phyloP scores from a whole-genome alignment of 2,329 filamentous ascomycete genomes.

The Ascochyta viciae-villosae region DNA sequence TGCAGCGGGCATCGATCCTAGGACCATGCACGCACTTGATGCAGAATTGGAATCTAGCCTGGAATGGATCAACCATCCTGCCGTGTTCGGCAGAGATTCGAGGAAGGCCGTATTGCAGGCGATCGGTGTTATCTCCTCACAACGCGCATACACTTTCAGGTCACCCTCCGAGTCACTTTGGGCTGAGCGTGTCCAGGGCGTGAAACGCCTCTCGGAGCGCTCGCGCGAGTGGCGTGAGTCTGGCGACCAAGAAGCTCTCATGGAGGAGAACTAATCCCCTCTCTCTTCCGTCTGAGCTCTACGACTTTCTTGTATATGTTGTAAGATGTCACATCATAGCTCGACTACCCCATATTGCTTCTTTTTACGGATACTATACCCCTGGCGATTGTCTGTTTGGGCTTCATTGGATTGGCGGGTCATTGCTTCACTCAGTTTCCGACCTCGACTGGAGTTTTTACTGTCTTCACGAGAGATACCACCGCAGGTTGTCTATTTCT shows the following conservation, averaged over 20 bases:
- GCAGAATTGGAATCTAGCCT: constrained; percentile 87
- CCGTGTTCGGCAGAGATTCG: constrained; percentile 90
- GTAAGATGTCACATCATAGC: constrained; percentile 21
- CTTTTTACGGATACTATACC: constrained; percentile 20
- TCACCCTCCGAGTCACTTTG: constrained; percentile 89
- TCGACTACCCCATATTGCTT: constrained; percentile 16
- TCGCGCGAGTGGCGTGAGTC: constrained; percentile 93
- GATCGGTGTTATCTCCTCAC: constrained; percentile 94
- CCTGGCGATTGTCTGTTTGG: constrained; percentile 20
- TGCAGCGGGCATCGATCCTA: constrained; percentile 78
- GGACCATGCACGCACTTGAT: constrained; percentile 85
- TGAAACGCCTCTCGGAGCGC: constrained; percentile 80
- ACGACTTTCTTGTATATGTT: constrained; percentile 28
- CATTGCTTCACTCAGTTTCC: constrained; percentile 17
- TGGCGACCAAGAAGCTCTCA: constrained; percentile 71
- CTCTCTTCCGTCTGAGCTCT: constrained; percentile 11
- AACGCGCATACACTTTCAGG: constrained; percentile 91
- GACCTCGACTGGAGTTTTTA: constrained; percentile 14
- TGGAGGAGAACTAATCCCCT: constrained; percentile 55
- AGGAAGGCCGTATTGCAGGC: constrained; percentile 95
- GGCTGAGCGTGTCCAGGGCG: constrained; percentile 81
- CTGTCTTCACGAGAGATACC: constrained; percentile 28
- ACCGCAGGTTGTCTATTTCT: constrained; percentile 20
- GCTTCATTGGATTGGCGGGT: constrained; percentile 11
- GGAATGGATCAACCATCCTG: constrained; percentile 98